Evolutionary conservation across 169 alveolate genomes (phyloP).

Genomic region (Plasmodium yoelii): DNA sequence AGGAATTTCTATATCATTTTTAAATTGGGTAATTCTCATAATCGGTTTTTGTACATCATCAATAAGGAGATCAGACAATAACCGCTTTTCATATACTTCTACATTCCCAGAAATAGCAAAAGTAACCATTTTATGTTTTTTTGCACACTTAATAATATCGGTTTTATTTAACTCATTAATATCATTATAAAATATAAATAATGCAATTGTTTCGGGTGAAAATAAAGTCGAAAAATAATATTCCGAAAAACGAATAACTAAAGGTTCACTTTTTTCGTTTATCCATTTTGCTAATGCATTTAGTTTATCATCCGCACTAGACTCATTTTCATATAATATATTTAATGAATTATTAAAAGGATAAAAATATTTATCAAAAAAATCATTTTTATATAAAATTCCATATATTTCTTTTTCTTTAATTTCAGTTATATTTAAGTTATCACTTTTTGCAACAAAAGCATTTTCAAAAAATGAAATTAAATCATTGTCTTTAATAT

Average conservation of each 20-base stretch:
- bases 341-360: slow-evolving; percentile 7
- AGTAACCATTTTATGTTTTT: slow-evolving; percentile 37
- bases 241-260: slow-evolving; percentile 61
- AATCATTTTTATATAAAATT: slow-evolving; percentile 60
- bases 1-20: slow-evolving; percentile 29
- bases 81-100: slow-evolving; percentile 49
- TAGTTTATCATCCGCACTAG: slow-evolving; percentile 12
- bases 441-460: slow-evolving; percentile 22
- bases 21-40: slow-evolving; percentile 73
- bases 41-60: slow-evolving; percentile 35
- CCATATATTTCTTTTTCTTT: slow-evolving; percentile 31
- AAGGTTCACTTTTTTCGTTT: slow-evolving; percentile 39
- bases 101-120: slow-evolving; percentile 25
- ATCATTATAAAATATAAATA: slow-evolving; percentile 59
- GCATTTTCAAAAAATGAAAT: slow-evolving; percentile 49
- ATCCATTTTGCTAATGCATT: slow-evolving; percentile 23
- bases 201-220: slow-evolving; percentile 17
- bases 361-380: slow-evolving; percentile 41
- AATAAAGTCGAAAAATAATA: slow-evolving; percentile 40
- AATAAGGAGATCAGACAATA: slow-evolving; percentile 60
- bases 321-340: slow-evolving; percentile 10
- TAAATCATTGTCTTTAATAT: slow-evolving; percentile 14
- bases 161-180: slow-evolving; percentile 38
- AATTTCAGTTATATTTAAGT: background rate
- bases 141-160: slow-evolving; percentile 70